Evolutionary conservation across 1,139 yeast genomes (phyloP), one percentile per base, ranked within the genome.

Genomic region (Candida dubliniensis): DNA sequence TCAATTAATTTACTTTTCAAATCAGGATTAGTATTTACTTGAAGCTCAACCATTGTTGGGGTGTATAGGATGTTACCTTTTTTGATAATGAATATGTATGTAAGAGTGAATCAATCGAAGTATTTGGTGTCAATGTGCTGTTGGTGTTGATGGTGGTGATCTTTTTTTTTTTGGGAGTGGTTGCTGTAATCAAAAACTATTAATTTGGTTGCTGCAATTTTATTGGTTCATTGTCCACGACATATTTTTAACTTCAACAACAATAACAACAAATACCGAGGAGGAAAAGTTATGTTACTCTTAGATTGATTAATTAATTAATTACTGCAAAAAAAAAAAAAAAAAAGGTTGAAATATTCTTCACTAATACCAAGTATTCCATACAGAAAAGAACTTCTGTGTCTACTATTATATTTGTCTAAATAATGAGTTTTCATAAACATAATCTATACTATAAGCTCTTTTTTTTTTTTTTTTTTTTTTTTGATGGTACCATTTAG

Each of bases 1-100:
- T 69, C 59, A 35, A 64, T 49, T 38, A 70, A 49, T 44, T 61
- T 57, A n/a, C 60, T 54, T 51, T 54, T 66, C 41, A 71, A 53
- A 40, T 60, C 64, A 11, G 51, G 54, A 41, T 46, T 46, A 25
- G 43, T 41, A 34, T 47, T 49, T 12, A 47, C 48, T 26, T 29
- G 34, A 34, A 47, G 45, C 36, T 40, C 42, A 29, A 43, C 45
- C 50, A 48, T 49, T 14, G 32, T 42, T 36, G 18, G 24, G 23
- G 38, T 13, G 23, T 5, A 18, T 5, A 18, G 23, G 23, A 3
- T 18, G 23, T 18, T 18, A n/a, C n/a, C n/a, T 5, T 18, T 18
- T n/a, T 24, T 24, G 6, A 11, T 10, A 13, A 18, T 18, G 10
- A 18, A 4, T 12, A 9, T 9, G n/a, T 25, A 33, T 33, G 10